Conservation (phyloP, 1,284 basidiomycete species). For the Hemileia vastatrix region DNA sequence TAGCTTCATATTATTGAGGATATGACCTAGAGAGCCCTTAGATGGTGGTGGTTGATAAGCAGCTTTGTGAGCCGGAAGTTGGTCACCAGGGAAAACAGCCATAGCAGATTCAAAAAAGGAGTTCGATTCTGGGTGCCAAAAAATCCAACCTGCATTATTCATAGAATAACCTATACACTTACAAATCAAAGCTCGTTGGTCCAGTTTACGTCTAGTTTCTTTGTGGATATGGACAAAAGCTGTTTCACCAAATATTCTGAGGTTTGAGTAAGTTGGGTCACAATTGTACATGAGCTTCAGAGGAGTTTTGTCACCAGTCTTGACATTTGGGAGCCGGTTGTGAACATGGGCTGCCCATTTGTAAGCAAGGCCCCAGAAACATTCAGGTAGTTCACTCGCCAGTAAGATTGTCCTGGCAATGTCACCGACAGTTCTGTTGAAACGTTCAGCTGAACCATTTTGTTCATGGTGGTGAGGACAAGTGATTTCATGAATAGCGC, state of each 20-base stretch:
- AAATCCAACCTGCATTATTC: background rate
- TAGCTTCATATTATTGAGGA: background rate
- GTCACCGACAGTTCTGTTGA: background rate
- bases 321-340: background rate
- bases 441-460: background rate
- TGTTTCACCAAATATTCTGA: background rate
- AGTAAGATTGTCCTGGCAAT: background rate
- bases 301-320: background rate
- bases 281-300: background rate
- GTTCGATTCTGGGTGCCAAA: background rate
- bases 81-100: too few species aligned
- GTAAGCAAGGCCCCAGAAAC: constrained; percentile 1
- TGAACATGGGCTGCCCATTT: background rate
- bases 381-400: background rate
- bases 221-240: constrained; percentile 1
- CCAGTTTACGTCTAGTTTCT: background rate
- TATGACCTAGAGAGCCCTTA: background rate
- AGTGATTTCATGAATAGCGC: background rate
- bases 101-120: background rate
- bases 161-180: background rate
- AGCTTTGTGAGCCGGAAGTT: too few species aligned
- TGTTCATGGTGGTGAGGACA: background rate
- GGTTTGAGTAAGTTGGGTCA: background rate
- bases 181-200: background rate
- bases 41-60: too few species aligned